These are phyloP conservation scores for Holtermanniella nyarrowii DNA, from an alignment of 768 basidiomycete genomes.

Conservation along the genomic window DNA sequence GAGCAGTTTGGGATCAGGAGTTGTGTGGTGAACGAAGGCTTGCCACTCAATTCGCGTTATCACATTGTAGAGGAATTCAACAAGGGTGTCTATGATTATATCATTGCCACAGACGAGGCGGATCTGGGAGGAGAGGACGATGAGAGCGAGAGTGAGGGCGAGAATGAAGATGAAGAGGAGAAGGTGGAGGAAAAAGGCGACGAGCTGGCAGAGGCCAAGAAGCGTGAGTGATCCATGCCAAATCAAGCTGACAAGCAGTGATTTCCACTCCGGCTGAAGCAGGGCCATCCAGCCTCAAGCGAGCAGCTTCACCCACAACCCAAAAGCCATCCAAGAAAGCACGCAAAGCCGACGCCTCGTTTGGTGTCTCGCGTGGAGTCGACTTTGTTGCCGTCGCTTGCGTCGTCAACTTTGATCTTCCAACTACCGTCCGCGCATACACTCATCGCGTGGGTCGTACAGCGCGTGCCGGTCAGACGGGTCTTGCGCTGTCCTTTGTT, in stretches of 20 bases:
- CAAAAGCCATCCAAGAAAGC: slow-evolving; percentile 33
- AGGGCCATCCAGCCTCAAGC: slow-evolving; percentile 49
- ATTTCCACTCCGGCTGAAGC: slow-evolving; percentile 14
- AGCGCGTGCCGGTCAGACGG: slow-evolving; percentile 86
- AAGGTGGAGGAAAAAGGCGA: slow-evolving; percentile 8
- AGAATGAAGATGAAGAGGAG: slow-evolving; percentile 35
- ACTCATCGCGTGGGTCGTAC: slow-evolving; percentile 94
- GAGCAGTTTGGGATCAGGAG: slow-evolving; percentile 95
- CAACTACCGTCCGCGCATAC: slow-evolving; percentile 72
- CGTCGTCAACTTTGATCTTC: slow-evolving; percentile 98
- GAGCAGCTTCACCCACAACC: slow-evolving; percentile 35
- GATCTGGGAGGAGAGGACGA: slow-evolving; percentile 50
- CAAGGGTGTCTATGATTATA: slow-evolving; percentile 94
- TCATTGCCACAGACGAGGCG: slow-evolving; percentile 93
- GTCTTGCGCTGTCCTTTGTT: slow-evolving; percentile 82
- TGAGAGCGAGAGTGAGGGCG: slow-evolving; percentile 45
- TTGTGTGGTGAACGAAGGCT: slow-evolving; percentile 89
- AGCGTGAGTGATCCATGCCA: slow-evolving; percentile 1
- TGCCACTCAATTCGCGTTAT: slow-evolving; percentile 92
- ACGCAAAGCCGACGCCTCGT: slow-evolving; percentile 54
- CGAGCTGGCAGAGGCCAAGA: slow-evolving; percentile 39
- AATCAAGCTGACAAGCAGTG: background rate
- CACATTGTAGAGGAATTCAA: slow-evolving; percentile 98
- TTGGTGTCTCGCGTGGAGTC: slow-evolving; percentile 87
- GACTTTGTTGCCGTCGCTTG: slow-evolving; percentile 96